Evolutionary conservation across 2,329 filamentous ascomycete species (phyloP), one percentile per base, ranked within the genome.

Genomic region (Cladosporium sphaerospermum): DNA sequence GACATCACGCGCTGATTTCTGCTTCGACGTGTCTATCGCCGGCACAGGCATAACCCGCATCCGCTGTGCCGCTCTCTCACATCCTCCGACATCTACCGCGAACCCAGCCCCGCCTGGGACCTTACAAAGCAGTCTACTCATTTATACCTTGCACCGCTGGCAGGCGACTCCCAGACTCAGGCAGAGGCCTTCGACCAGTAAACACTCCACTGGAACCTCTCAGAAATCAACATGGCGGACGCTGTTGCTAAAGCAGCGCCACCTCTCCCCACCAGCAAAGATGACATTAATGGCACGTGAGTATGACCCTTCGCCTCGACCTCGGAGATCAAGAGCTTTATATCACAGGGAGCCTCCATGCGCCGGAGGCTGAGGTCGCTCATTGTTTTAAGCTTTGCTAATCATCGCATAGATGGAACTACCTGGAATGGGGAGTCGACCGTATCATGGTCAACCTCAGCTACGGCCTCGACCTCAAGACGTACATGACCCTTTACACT

Each of bases 401-500:
- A 28, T 41, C 3, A 36, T 16, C 11, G 6, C 6, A 18, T 14
- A 53, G 50, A 23, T 99, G 93, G 93, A 77, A 79, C 54, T 97
- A 95, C 71, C 79, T 99, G 49, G 86, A 96, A 71, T 79, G 79
- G 57, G 91, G 92, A 59, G 90, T 99, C 61, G 84, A 89, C 60
- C 88, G 86, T 69, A 95, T 99, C 67, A 97, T 99, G 92, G 82
- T 83, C 62, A 88, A 95, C 66, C 79, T 97, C 28, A 88, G 92
- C 65, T 86, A 89, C 60, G 93, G 93, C 56, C 88, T 99, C 73
- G 91, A 96, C 66, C 90, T 97, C 84, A 83, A 86, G 63, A 92
- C 89, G 78, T 97, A 97, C 73, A 96, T 97, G 92, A 89, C 88
- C 53, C 84, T 96, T 56, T 97, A 97, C 74, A 96, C 92, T 50